Conservation (phyloP, 2,329 filamentous ascomycete species). For the Aspergillus novoparasiticus region DNA sequence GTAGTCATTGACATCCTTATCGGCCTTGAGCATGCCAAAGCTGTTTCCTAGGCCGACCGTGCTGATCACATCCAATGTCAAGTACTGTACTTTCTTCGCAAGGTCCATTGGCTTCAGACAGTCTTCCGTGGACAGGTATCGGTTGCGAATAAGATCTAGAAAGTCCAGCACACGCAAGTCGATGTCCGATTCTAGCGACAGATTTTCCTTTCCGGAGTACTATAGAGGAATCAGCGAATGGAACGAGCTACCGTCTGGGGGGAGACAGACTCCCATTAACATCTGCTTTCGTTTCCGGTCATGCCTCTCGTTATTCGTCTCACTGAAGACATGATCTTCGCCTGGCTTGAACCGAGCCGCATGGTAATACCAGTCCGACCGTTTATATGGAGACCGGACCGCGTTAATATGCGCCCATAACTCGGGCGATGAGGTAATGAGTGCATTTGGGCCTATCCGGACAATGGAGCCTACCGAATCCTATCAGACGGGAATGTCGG, state of each 20-base stretch:
- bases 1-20: neutral
- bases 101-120: neutral
- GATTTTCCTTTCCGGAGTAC: neutral
- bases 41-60: neutral
- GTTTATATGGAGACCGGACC: neutral
- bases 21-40: neutral
- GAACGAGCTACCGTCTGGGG: neutral
- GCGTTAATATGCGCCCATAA: neutral
- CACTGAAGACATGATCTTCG: neutral
- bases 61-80: neutral
- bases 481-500: neutral
- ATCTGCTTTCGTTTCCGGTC: neutral
- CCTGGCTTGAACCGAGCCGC: neutral
- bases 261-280: neutral
- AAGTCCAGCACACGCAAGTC: neutral
- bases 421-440: neutral
- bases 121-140: neutral
- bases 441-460: neutral
- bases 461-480: neutral
- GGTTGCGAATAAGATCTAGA: neutral
- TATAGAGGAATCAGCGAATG: neutral
- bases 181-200: neutral
- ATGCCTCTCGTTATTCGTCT: neutral
- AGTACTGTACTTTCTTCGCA: neutral
- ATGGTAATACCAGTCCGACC: neutral